Evolutionary conservation across 768 basidiomycete species (phyloP).

Genomic region (Suillus sp.): DNA sequence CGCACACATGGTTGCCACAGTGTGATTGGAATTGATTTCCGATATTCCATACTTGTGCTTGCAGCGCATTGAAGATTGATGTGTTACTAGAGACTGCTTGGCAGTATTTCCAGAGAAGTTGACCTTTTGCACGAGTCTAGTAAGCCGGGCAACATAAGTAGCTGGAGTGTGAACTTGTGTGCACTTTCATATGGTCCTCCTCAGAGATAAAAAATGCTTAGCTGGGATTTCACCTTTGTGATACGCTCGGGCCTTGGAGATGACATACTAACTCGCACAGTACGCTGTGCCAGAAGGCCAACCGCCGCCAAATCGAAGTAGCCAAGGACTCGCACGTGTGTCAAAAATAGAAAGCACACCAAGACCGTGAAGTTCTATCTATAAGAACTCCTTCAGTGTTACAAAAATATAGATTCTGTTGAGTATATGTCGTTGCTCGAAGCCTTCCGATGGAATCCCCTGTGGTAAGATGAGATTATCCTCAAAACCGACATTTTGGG

Average conservation of each 20-base stretch:
- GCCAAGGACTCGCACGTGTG: too few species aligned
- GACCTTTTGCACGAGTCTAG: neutral
- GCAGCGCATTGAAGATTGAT: neutral
- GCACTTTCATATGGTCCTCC: neutral
- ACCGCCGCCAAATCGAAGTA: neutral
- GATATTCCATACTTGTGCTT: neutral
- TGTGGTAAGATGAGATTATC: too few species aligned
- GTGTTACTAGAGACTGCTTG: neutral
- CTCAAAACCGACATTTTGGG: too few species aligned
- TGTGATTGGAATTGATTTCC: neutral
- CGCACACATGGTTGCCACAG: neutral
- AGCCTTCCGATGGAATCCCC: too few species aligned
- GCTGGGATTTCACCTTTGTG: too few species aligned
- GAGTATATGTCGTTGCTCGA: too few species aligned
- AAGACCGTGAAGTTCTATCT: too few species aligned
- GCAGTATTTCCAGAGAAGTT: neutral
- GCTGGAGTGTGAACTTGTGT: too few species aligned
- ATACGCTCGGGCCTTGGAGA: neutral
- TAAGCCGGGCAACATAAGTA: neutral
- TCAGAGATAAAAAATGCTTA: neutral
- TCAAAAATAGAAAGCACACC: too few species aligned
- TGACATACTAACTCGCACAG: neutral
- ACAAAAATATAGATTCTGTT: too few species aligned
- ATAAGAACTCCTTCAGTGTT: too few species aligned
- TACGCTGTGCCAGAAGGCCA: neutral